Evolutionary conservation across 1,284 basidiomycete species (phyloP).

Genomic region (Heterobasidion parviporum): DNA sequence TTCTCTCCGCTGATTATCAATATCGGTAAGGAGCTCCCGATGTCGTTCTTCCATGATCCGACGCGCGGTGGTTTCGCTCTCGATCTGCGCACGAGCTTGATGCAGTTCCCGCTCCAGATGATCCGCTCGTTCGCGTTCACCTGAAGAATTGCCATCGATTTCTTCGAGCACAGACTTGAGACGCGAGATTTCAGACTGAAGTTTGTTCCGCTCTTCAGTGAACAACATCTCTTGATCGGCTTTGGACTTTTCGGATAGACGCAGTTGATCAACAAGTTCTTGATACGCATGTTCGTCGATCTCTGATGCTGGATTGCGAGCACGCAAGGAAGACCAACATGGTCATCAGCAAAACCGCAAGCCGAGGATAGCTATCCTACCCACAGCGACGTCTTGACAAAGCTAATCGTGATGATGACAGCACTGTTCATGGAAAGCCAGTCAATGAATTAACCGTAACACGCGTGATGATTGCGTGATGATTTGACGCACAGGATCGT

Average conservation of each 20-base stretch:
- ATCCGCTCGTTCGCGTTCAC: slow-evolving; percentile 42
- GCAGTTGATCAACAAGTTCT: slow-evolving; percentile 58
- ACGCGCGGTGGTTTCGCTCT: slow-evolving; percentile 49
- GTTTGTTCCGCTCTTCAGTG: slow-evolving; percentile 41
- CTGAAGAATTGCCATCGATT: slow-evolving; percentile 26
- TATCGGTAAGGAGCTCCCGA: slow-evolving; percentile 48
- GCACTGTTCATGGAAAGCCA: slow-evolving; percentile 33
- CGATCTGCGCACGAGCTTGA: slow-evolving; percentile 53
- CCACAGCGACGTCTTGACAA: slow-evolving; percentile 60
- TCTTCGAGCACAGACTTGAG: slow-evolving; percentile 37
- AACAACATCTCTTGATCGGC: slow-evolving; percentile 42
- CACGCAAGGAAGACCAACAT: not conserved
- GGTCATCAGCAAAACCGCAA: slow-evolving; percentile 1
- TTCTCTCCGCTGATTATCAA: slow-evolving; percentile 50
- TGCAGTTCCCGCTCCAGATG: slow-evolving; percentile 56
- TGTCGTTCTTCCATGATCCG: slow-evolving; percentile 62
- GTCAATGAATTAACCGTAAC: not conserved
- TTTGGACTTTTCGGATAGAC: slow-evolving; percentile 44
- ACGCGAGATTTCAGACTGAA: slow-evolving; percentile 48
- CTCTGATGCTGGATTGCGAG: slow-evolving; percentile 42
- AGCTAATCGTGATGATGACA: slow-evolving; percentile 63
- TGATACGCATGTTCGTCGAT: slow-evolving; percentile 63
- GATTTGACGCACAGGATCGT: slow-evolving; percentile 51
- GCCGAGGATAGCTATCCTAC: slow-evolving; percentile 19
- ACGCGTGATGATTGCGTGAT: not conserved